Conservation (phyloP, 768 basidiomycete genomes). For the Kwoniella sp. region DNA sequence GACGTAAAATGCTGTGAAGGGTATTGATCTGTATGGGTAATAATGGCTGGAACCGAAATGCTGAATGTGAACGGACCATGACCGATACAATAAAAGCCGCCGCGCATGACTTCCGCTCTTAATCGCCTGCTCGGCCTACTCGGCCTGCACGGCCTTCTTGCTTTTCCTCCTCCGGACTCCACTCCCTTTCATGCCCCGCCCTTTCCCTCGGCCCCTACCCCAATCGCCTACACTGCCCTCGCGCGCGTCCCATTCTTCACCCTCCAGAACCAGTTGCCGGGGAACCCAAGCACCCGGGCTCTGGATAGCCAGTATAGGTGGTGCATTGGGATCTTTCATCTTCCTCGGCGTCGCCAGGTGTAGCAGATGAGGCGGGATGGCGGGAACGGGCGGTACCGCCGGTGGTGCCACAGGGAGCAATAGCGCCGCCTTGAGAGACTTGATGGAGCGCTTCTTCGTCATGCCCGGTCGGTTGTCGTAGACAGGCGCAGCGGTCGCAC, state of each 20-base stretch:
- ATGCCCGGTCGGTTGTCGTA: conserved; percentile 16
- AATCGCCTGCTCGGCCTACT: too few relatives aligned
- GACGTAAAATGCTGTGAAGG: too few relatives aligned
- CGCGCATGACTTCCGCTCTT: too few relatives aligned
- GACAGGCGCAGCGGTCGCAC: conserved; percentile 14
- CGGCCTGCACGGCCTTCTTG: conserved; percentile 13
- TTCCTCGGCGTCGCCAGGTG: conserved; percentile 11
- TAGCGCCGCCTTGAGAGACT: conserved; percentile 41
- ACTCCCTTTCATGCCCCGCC: conserved; percentile 7
- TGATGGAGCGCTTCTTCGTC: conserved; percentile 34
- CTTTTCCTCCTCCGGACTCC: conserved; percentile 12
- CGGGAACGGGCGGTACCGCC: conserved; percentile 24
- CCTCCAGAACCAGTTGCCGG: conserved; percentile 42
- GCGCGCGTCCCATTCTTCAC: conserved; percentile 48
- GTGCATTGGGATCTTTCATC: background rate
- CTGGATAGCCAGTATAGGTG: conserved; percentile 43
- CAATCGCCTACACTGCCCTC: conserved; percentile 28
- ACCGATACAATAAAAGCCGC: too few relatives aligned
- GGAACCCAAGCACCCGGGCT: conserved; percentile 47
- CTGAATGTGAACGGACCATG: too few relatives aligned
- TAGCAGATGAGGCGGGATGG: conserved; percentile 12
- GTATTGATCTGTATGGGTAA: too few relatives aligned
- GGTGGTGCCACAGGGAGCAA: conserved; percentile 27
- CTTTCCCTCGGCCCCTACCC: conserved; percentile 13
- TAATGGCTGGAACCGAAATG: too few relatives aligned